Evolutionary conservation across 768 basidiomycete genomes (phyloP).

Genomic region (Amanita thiersii): DNA sequence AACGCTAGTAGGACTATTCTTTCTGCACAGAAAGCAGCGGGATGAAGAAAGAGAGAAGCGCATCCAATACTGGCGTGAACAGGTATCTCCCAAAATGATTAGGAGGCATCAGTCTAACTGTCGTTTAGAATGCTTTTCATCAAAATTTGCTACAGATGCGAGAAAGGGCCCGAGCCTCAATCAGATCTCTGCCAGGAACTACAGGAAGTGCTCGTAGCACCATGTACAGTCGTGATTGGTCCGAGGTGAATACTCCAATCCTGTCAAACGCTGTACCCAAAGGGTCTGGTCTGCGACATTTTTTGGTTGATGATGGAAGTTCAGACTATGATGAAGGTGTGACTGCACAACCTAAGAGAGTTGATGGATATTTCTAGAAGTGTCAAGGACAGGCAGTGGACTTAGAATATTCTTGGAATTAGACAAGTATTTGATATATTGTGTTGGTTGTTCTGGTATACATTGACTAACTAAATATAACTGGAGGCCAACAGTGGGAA

Average conservation of each 20-base stretch:
- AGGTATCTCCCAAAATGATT: constrained; percentile 33
- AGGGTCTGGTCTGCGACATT: constrained; percentile 46
- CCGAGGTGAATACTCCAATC: constrained; percentile 50
- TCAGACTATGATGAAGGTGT: constrained; percentile 44
- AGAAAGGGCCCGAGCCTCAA: constrained; percentile 61
- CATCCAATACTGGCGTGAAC: constrained; percentile 85
- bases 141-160: constrained; percentile 77
- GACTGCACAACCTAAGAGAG: constrained; percentile 29
- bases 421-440: too few relatives aligned
- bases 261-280: constrained; percentile 40
- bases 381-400: too few relatives aligned
- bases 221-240: constrained; percentile 39
- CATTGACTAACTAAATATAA: too few relatives aligned
- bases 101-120: constrained; percentile 4
- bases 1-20: constrained; percentile 59
- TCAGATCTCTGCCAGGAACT: constrained; percentile 45
- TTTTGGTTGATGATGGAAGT: constrained; percentile 40
- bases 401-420: too few relatives aligned
- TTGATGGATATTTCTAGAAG: constrained; percentile 28
- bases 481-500: too few relatives aligned
- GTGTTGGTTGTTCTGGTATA: too few relatives aligned
- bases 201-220: constrained; percentile 39
- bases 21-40: constrained; percentile 64
- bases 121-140: constrained; percentile 61
- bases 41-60: constrained; percentile 76